Evolutionary conservation across 2,329 filamentous ascomycete species (phyloP), one percentile per base, ranked within the genome.

Genomic region (Ceratocystis ficicola): DNA sequence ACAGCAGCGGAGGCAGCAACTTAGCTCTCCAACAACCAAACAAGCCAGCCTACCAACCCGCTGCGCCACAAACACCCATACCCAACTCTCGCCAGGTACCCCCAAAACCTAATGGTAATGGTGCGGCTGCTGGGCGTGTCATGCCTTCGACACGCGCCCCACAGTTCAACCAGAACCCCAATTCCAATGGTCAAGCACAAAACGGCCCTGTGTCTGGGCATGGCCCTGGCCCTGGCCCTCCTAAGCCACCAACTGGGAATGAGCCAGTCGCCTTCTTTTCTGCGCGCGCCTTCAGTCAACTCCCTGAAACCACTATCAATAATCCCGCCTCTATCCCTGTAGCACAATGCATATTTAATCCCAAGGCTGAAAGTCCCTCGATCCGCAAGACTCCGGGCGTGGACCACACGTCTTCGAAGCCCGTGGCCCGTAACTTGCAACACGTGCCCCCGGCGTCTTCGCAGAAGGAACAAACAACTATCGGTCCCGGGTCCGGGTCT

Each of bases 311-410:
- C 30, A 71, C 69, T 65, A 68, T 74, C 77, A 75, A 68, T 61
- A 79, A 69, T 68, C 77, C 74, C 50, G 77, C 78, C 69, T 73
- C 70, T 60, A 76, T 73, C 72, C 78, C 78, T 2, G 74, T 77
- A 46, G 75, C 76, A 6, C 77, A 77, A 5, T 80, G 83, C 12
- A 77, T 80, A 28, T 93, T 92, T 74, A 87, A 92, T 70, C 88
- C 87, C 2, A 85, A 85, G 67, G 81, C 85, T 5, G 87, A 92
- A 71, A 90, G 86, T 68, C 91, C 92, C 0, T 94, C 91, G 0
- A 91, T 96, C 72, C 84, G 90, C 68, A 92, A 93, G 73, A 96
- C 93, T 0, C 88, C 88, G 0, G 92, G 92, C 1, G 82, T 96
- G 48, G 90, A 96, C 71, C 90, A 95, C 72, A 85, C 77, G 25